phyloP scores from a whole-genome alignment of 1,284 basidiomycete species.

The Fomitopsis palustris region DNA sequence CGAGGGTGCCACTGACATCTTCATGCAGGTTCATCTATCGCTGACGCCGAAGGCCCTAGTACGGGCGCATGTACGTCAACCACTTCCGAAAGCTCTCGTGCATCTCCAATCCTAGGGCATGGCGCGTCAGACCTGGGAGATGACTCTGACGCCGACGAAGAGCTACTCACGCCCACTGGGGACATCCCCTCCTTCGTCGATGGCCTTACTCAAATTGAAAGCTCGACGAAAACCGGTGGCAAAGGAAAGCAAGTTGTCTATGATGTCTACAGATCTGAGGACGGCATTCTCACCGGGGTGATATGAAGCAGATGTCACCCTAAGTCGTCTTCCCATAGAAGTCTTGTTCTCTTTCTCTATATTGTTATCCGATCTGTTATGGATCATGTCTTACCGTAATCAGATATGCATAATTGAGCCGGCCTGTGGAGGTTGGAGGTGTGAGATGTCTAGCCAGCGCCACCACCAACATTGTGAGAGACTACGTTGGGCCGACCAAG shows the following conservation, averaged over 20 bases:
- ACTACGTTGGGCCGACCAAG: too few relatives aligned
- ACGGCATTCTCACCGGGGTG: not conserved
- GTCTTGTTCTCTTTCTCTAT: too few relatives aligned
- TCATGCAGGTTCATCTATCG: not conserved
- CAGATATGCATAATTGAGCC: too few relatives aligned
- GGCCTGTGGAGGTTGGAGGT: too few relatives aligned
- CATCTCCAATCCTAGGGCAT: not conserved
- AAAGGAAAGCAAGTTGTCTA: not conserved
- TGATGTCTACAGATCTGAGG: too few relatives aligned
- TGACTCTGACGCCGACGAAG: conserved; percentile 1
- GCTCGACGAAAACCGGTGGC: not conserved
- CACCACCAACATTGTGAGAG: too few relatives aligned
- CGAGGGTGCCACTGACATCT: not conserved
- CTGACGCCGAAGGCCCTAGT: not conserved
- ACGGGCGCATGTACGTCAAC: not conserved
- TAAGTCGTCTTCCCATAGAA: too few relatives aligned
- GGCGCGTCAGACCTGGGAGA: not conserved
- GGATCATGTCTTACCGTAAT: too few relatives aligned
- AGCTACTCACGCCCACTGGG: not conserved
- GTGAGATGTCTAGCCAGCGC: too few relatives aligned
- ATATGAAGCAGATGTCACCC: too few relatives aligned
- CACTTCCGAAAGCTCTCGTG: not conserved
- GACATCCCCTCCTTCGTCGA: conserved; percentile 2
- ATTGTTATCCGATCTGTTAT: too few relatives aligned
- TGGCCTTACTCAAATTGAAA: too few relatives aligned